Evolutionary conservation across 2,329 filamentous ascomycete genomes (phyloP).

Genomic region (Ophiocordyceps polyrhachis-furcata): DNA sequence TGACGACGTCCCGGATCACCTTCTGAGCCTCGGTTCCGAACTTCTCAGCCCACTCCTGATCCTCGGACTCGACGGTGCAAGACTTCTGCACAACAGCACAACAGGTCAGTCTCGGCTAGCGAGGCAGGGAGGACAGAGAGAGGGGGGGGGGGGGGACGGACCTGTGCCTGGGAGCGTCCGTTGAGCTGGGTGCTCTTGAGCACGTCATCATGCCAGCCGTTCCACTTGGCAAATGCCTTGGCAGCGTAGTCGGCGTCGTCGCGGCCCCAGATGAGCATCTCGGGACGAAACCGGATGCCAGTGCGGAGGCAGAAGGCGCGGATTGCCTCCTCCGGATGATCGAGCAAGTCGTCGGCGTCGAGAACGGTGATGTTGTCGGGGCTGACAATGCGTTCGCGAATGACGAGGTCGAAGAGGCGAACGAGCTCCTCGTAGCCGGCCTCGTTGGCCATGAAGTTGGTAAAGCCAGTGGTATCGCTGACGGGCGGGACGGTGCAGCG

Average conservation of each 20-base stretch:
- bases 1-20: slow-evolving; percentile 50
- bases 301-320: slow-evolving; percentile 66
- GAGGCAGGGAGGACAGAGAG: slow-evolving; percentile 2
- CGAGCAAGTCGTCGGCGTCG: slow-evolving; percentile 85
- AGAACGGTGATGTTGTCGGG: slow-evolving; percentile 63
- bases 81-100: slow-evolving; percentile 27
- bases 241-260: slow-evolving; percentile 55
- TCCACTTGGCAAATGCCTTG: slow-evolving; percentile 86
- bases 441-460: slow-evolving; percentile 71
- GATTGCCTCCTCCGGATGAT: slow-evolving; percentile 61
- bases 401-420: slow-evolving; percentile 70
- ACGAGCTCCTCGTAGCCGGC: slow-evolving; percentile 83
- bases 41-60: slow-evolving; percentile 54
- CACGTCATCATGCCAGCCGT: slow-evolving; percentile 89
- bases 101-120: background rate
- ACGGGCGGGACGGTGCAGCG: slow-evolving; percentile 85
- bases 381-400: slow-evolving; percentile 49
- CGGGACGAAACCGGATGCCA: slow-evolving; percentile 52
- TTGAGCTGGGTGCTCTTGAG: slow-evolving; percentile 64
- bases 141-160: slow-evolving; percentile 17
- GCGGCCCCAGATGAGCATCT: slow-evolving; percentile 74
- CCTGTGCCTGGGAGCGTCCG: slow-evolving; percentile 44
- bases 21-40: slow-evolving; percentile 54
- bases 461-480: slow-evolving; percentile 64
- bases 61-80: slow-evolving; percentile 45